Conservation (phyloP, 176 grass and related monocot species). For the Oryza punctata region DNA sequence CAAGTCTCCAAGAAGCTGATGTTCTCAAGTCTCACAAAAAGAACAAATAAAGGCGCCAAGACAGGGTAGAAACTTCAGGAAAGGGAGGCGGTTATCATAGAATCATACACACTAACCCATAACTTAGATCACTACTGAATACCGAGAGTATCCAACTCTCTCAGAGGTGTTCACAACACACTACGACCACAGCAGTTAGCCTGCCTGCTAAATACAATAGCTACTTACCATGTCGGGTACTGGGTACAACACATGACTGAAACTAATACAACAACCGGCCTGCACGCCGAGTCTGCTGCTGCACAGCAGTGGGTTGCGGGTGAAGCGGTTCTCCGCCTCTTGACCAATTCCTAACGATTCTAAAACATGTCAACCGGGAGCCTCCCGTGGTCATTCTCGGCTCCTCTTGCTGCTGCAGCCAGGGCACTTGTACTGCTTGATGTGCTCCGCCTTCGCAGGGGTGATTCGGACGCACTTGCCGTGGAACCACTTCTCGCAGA, state of each 20-base stretch:
- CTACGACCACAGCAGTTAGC: conserved; percentile 42
- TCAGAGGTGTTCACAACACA: conserved; percentile 22
- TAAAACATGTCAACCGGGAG: conserved; percentile 32
- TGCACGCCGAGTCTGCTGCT: not conserved
- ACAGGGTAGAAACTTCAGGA: not conserved
- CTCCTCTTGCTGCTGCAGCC: conserved; percentile 76
- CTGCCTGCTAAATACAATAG: conserved; percentile 45
- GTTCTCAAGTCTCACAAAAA: not conserved
- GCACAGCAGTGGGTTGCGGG: conserved; percentile 32
- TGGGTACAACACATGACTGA: conserved; percentile 25
- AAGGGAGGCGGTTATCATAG: conserved; percentile 5
- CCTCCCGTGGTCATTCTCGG: conserved; percentile 42
- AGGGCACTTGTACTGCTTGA: conserved; percentile 91
- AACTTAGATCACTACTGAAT: conserved; percentile 41
- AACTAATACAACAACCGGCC: conserved; percentile 31
- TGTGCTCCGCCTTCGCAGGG: conserved; percentile 76
- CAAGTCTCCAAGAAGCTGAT: not conserved
- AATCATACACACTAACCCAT: conserved; percentile 32
- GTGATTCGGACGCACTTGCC: conserved; percentile 87
- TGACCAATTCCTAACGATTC: conserved; percentile 30
- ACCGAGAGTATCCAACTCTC: conserved; percentile 14
- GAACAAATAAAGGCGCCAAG: not conserved
- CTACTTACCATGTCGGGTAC: conserved; percentile 42
- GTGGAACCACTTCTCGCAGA: conserved; percentile 89
- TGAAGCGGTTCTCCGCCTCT: conserved; percentile 7